Evolutionary conservation across 805 yeast species (phyloP), one percentile per base, ranked within the genome.

Genomic region (Yueomyces sinensis): DNA sequence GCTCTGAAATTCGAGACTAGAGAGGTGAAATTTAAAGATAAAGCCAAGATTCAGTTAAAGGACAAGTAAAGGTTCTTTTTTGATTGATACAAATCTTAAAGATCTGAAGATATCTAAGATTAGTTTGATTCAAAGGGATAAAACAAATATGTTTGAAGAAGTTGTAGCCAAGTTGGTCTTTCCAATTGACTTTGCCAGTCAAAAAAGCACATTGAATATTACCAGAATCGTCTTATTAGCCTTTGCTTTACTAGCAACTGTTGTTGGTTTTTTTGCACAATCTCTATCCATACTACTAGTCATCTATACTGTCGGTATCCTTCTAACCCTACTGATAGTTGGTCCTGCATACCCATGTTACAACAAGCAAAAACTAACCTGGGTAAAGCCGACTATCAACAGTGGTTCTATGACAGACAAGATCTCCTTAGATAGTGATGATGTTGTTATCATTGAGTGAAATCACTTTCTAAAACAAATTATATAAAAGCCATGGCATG

Each of bases 301-400:
- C 33, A 44, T 62, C 11, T 69, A 70, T 49, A 60, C 52, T 9
- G 54, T 54, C 9, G 49, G 63, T 17, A 44, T 62, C 15, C 23
- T 58, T 1, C 19, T 62, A 3, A 47, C 64, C 2, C 37, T 61
- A 9, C 35, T 66, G 5, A 44, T 65, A 4, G 66, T 65, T 4
- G 56, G 74, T 16, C 83, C 84, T 22, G 66, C 79, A 18, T 80
- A 76, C 65, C 65, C 77, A 3, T 42, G 52, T 6, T 80, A 69
- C 49, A 76, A 63, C 34, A 58, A 61, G 43, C 52, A 68, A 38
- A 71, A 70, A 24, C 57, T 65, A 19, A 52, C 49, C 43, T 78
- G 76, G 73, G 61, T 70, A 25, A 43, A 49, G 31, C 52, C 52
- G 14, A 34, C 42, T 24, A 39, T 45, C 7, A 11, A 7, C 5